Evolutionary conservation across 148 eudicot species (phyloP).

Genomic region (Agrostemma githago): DNA sequence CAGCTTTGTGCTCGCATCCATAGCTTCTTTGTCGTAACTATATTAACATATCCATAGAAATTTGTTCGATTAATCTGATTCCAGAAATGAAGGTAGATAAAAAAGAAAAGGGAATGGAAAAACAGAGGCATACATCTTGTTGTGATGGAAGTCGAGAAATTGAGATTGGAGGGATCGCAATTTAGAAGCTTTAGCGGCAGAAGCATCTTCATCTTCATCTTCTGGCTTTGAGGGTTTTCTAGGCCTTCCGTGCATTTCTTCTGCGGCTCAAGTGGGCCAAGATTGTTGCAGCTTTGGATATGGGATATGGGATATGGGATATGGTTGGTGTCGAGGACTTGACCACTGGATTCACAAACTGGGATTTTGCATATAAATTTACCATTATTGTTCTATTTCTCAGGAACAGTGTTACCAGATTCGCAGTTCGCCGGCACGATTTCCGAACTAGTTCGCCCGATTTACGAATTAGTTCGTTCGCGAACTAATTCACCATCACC

Average conservation of each 20-base stretch:
- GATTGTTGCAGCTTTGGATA: too few species aligned
- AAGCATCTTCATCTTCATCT: conserved; percentile 49
- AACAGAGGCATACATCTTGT: conserved; percentile 34
- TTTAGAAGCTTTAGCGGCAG: conserved; percentile 49
- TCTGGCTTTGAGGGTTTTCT: conserved; percentile 51
- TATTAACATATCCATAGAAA: background rate
- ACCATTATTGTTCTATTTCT: too few species aligned
- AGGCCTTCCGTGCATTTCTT: conserved; percentile 69
- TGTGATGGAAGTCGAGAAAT: conserved; percentile 54
- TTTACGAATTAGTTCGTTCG: too few species aligned
- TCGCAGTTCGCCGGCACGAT: too few species aligned
- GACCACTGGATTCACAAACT: too few species aligned
- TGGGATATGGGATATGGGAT: too few species aligned
- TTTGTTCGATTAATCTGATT: background rate
- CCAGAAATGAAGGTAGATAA: background rate
- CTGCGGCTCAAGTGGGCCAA: background rate
- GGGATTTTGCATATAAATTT: too few species aligned
- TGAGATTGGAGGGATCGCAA: conserved; percentile 64
- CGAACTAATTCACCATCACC: too few species aligned
- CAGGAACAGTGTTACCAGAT: too few species aligned
- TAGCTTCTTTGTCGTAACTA: conserved; percentile 70
- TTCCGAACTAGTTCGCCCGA: too few species aligned
- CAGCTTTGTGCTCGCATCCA: conserved; percentile 59
- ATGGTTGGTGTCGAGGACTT: too few species aligned
- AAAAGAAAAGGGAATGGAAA: too few species aligned